Evolutionary conservation across 306 rosid genomes (phyloP), one percentile per base, ranked within the genome.

Genomic region (Quercus robur): DNA sequence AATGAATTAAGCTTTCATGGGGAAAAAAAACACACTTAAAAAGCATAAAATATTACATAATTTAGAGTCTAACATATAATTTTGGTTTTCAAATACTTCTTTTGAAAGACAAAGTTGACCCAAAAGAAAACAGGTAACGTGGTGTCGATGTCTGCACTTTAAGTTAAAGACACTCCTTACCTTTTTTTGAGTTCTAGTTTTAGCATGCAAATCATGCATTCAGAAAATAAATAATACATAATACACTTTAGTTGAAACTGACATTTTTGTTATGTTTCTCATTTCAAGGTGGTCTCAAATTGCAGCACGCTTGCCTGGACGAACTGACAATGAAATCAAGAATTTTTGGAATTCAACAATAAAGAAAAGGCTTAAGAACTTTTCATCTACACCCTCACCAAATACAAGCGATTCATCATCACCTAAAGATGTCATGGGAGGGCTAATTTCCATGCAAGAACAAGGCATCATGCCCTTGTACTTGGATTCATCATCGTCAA

Each of bases 291-390:
- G 99, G 99, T 95, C 99, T 21, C 99, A 95, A 81, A 95, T 95
- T 77, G 98, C 99, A 13, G 94, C 99, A 2, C 90, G 97, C 3
- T 84, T 95, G 56, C 98, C 99, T 0, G 99, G 98, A 4, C 23
- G 99, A 83, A 95, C 99, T 0, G 99, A 95, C 84, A 95, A 95
- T 8, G 99, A 95, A 76, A 93, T 95, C 57, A 95, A 95, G 82
- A 95, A 95, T 56, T 95, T 95, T 77, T 95, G 99, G 99, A 95
- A 95, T 28, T 95, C 99, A 14, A 91, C 99, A 5, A 89, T 95
- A 73, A 95, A 95, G 91, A 95, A 95, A 83, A 88, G 94, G 76
- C 85, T 93, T 19, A 93, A 93, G 91, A 88, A 81, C 85, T 13
- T 92, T 86, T 78, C 97, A 4, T 84, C 91, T 19, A 78, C 80